These are phyloP conservation scores for Leptodontidium sp. DNA, from an alignment of 2,329 filamentous ascomycete species.

Conservation along the genomic window DNA sequence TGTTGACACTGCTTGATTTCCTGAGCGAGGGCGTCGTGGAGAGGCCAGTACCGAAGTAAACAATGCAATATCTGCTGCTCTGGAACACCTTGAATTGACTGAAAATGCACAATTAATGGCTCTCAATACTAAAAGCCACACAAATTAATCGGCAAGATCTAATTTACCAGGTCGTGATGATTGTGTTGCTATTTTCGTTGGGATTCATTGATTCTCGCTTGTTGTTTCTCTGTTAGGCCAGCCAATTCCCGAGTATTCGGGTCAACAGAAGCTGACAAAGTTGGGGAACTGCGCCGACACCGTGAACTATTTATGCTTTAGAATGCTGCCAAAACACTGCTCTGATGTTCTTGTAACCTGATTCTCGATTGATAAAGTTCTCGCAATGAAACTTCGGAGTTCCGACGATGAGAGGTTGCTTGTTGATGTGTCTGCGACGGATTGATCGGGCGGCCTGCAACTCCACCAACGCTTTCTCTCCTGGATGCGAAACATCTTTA, in stretches of 20 bases:
- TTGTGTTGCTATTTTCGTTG: not conserved
- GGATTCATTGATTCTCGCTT: constrained; percentile 9
- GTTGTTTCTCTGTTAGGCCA: constrained; percentile 12
- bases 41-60: not conserved
- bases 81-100: not conserved
- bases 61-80: not conserved
- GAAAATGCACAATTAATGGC: not conserved
- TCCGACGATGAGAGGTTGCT: not conserved
- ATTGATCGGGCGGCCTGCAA: not conserved
- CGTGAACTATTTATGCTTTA: not conserved
- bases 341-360: not conserved
- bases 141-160: too few relatives aligned
- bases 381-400: not conserved
- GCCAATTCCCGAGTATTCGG: constrained; percentile 17
- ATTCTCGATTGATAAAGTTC: too few relatives aligned
- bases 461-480: not conserved
- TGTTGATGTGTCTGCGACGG: not conserved
- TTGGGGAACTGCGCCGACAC: not conserved
- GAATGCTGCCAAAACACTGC: not conserved
- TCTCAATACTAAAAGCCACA: not conserved
- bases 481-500: not conserved
- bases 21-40: not conserved
- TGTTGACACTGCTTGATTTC: not conserved
- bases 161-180: not conserved
- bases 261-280: not conserved